These are phyloP conservation scores for Trichoderma erinaceum DNA, from an alignment of 495 filamentous ascomycete species.

Conservation along the genomic window DNA sequence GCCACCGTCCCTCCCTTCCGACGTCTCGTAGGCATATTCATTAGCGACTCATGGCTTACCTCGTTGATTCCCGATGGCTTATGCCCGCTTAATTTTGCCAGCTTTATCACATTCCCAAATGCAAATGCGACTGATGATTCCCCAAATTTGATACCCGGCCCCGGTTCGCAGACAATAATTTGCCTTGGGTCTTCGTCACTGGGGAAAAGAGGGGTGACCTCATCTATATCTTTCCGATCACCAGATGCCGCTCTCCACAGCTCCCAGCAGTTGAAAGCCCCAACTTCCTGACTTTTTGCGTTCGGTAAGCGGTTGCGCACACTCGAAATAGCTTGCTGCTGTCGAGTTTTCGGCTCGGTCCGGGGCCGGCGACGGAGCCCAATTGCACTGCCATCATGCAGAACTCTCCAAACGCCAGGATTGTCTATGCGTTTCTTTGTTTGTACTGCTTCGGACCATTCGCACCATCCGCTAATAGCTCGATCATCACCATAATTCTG, in stretches of 20 bases:
- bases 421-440: conserved; percentile 34
- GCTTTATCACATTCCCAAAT: conserved; percentile 61
- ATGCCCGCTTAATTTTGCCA: conserved; percentile 48
- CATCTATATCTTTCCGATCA: conserved; percentile 31
- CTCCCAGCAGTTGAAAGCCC: conserved; percentile 44
- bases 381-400: conserved; percentile 43
- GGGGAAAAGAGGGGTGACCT: conserved; percentile 31
- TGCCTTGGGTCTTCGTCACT: conserved; percentile 30
- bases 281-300: neutral
- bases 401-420: conserved; percentile 44
- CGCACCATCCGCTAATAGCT: neutral
- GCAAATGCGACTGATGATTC: conserved; percentile 55
- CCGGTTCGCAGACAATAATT: conserved; percentile 53
- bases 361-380: conserved; percentile 24
- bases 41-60: neutral
- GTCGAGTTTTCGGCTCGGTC: conserved; percentile 16
- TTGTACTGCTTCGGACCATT: conserved; percentile 19
- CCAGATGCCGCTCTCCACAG: conserved; percentile 55
- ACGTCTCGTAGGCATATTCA: conserved; percentile 11
- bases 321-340: conserved; percentile 16
- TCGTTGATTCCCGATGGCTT: neutral
- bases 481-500: conserved; percentile 2
- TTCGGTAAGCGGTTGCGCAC: neutral
- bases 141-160: conserved; percentile 54
- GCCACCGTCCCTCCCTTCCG: neutral